Percentiles rank a stretch among this genome's conserved stretches.
Evolutionary conservation across 2,329 filamentous ascomycete species (phyloP).

Genomic region (Nemania bipapillata): DNA sequence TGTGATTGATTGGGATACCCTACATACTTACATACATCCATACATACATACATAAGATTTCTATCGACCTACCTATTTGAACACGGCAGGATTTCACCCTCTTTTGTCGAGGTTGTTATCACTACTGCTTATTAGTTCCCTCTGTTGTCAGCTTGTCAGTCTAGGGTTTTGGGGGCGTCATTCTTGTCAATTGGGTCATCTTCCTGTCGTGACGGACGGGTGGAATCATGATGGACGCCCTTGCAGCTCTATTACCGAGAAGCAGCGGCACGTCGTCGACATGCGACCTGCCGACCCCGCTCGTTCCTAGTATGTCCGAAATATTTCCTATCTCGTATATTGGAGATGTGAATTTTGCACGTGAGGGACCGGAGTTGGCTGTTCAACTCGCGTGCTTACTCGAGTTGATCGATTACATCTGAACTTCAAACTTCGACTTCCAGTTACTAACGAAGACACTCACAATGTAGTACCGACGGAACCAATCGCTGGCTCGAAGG

Average conservation of each 20-base stretch:
- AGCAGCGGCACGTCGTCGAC: conserved; percentile 6
- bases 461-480: conserved; percentile 31
- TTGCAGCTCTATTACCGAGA: conserved; percentile 2
- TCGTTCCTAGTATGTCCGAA: conserved; percentile 29
- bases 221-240: conserved; percentile 17
- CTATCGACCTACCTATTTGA: conserved; percentile 16
- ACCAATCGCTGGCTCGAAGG: conserved; percentile 35
- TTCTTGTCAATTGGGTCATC: background rate
- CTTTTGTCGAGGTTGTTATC: background rate
- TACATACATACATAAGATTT: background rate
- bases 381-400: background rate
- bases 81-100: conserved; percentile 4
- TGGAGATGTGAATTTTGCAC: background rate
- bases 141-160: background rate
- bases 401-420: background rate
- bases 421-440: background rate
- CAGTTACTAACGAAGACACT: conserved; percentile 9
- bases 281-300: conserved; percentile 29
- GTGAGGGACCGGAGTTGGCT: background rate
- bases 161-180: background rate
- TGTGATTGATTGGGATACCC: conserved; percentile 18
- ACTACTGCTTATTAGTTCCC: background rate
- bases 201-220: conserved; percentile 3
- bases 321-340: background rate
- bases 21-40: background rate